These are phyloP conservation scores for Beauveria pseudobassiana DNA, from an alignment of 2,329 filamentous ascomycete species.

Conservation along the genomic window DNA sequence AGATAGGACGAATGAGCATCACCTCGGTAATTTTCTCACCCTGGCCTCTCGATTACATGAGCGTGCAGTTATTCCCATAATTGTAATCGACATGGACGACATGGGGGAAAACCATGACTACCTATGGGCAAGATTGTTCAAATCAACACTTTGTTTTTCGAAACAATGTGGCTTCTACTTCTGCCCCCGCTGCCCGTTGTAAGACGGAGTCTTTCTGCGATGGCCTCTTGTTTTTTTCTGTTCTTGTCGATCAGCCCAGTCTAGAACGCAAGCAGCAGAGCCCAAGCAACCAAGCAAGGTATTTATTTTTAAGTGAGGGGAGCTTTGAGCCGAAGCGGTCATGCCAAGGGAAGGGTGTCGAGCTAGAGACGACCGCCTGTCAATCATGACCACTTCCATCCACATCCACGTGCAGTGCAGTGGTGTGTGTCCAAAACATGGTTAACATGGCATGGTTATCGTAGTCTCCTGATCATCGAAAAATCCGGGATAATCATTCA, in stretches of 20 bases:
- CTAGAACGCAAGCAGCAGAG: not conserved
- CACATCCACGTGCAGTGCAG: not conserved
- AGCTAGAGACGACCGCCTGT: not conserved
- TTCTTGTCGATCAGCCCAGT: not conserved
- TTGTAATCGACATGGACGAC: not conserved
- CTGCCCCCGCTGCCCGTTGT: conserved; percentile 1
- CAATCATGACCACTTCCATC: not conserved
- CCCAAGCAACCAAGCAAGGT: not conserved
- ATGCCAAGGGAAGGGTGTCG: not conserved
- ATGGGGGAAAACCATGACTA: not conserved
- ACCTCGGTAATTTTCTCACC: too few species aligned
- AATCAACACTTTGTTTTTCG: not conserved
- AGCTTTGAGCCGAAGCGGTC: not conserved
- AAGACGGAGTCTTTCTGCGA: not conserved
- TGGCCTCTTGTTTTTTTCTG: not conserved
- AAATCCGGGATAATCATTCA: too few species aligned
- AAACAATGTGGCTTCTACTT: not conserved
- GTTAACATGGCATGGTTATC: too few species aligned
- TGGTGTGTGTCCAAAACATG: too few species aligned
- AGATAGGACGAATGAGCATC: not conserved
- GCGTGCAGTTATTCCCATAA: not conserved
- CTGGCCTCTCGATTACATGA: not conserved
- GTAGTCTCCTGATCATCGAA: too few species aligned
- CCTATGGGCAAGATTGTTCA: not conserved
- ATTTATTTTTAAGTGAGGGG: not conserved